Percentiles rank a stretch among this genome's conserved stretches.
phyloP scores from a whole-genome alignment of 2,329 filamentous ascomycete genomes.

The Pseudocercospora vitis region DNA sequence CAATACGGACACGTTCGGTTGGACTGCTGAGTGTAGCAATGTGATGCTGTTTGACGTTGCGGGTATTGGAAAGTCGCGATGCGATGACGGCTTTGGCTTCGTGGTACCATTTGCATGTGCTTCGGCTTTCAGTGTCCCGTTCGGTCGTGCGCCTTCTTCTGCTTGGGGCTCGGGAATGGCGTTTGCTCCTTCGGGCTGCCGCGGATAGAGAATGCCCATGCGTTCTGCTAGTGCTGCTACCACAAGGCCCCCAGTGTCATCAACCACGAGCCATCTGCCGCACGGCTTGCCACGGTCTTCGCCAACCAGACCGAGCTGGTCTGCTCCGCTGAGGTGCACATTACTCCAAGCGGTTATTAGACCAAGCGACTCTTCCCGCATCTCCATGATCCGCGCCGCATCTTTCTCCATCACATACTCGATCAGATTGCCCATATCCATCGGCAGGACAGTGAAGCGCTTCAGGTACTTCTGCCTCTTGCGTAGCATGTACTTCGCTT shows the following conservation, averaged over 20 bases:
- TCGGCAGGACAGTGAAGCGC: constrained; percentile 78
- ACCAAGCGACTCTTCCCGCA: constrained; percentile 79
- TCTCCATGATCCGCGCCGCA: constrained; percentile 74
- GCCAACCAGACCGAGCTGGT: constrained; percentile 35
- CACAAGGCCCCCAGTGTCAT: constrained; percentile 81
- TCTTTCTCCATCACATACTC: constrained; percentile 82
- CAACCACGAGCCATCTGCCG: constrained; percentile 76
- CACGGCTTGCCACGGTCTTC: not conserved
- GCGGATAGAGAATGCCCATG: constrained; percentile 69
- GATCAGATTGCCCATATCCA: constrained; percentile 74
- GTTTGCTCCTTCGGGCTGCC: constrained; percentile 19
- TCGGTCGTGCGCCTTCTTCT: constrained; percentile 4
- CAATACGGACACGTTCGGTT: constrained; percentile 83
- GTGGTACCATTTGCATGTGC: constrained; percentile 13
- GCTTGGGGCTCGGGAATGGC: not conserved
- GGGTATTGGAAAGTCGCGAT: constrained; percentile 59
- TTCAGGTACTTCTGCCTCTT: constrained; percentile 94
- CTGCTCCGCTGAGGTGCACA: constrained; percentile 68
- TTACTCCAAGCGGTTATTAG: constrained; percentile 88
- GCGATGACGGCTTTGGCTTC: constrained; percentile 40
- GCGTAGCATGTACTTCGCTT: constrained; percentile 92
- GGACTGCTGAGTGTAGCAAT: constrained; percentile 75
- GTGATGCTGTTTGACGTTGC: constrained; percentile 74
- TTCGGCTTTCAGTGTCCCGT: not conserved
- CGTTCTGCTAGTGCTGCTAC: constrained; percentile 83